Conservation (phyloP, 257 asterid genomes). For the Verbascum thapsus region DNA sequence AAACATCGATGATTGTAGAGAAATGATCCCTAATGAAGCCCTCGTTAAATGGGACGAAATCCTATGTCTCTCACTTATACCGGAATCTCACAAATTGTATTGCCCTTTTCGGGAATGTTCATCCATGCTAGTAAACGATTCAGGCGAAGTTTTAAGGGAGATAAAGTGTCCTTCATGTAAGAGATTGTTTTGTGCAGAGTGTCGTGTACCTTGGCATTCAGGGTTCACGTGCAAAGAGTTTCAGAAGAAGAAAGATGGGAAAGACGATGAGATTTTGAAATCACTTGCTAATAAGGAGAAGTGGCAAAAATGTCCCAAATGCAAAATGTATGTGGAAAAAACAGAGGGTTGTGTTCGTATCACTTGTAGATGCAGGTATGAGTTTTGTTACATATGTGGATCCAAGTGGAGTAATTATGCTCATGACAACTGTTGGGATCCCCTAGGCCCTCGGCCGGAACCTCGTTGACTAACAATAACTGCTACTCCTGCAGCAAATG, state of each 20-base stretch:
- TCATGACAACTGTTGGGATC: conserved; percentile 41
- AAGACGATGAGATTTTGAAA: conserved; percentile 45
- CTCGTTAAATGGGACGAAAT: conserved; percentile 59
- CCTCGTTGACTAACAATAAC: too few relatives aligned
- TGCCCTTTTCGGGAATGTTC: conserved; percentile 72
- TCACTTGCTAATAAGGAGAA: conserved; percentile 67
- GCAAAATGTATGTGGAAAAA: conserved; percentile 68
- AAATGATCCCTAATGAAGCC: conserved; percentile 48
- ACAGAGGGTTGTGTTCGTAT: conserved; percentile 62
- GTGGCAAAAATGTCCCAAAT: conserved; percentile 74
- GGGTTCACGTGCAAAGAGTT: conserved; percentile 68
- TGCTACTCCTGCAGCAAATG: neutral
- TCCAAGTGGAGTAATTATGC: conserved; percentile 48
- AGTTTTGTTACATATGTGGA: conserved; percentile 71
- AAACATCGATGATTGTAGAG: conserved; percentile 41
- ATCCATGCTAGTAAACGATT: conserved; percentile 58
- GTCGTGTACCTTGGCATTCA: conserved; percentile 75
- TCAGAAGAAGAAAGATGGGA: conserved; percentile 43
- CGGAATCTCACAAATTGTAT: conserved; percentile 56
- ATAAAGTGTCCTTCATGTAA: conserved; percentile 50
- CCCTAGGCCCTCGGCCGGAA: too few relatives aligned
- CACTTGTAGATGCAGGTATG: conserved; percentile 59
- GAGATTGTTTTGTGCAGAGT: conserved; percentile 58
- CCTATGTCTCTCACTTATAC: conserved; percentile 53
- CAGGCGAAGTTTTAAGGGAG: conserved; percentile 23